Conservation (phyloP, 352 stramenopile genomes). For the Phytophthora fragariaefolia region DNA sequence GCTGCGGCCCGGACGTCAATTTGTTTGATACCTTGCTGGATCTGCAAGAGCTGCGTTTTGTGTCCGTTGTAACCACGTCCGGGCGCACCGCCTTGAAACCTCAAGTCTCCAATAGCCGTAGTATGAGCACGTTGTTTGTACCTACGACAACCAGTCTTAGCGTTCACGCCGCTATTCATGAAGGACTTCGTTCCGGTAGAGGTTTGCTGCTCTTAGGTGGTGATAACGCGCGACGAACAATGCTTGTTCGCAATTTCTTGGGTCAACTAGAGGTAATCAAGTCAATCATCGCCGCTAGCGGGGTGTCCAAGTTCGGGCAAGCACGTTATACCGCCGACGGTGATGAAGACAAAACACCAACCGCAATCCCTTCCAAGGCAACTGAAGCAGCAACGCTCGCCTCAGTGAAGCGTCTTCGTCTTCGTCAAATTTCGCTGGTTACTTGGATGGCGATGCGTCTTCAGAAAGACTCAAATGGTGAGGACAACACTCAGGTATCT, state of each 20-base stretch:
- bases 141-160: slow-evolving; percentile 51
- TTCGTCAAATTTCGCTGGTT: slow-evolving; percentile 54
- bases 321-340: background rate
- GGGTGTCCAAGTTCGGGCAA: slow-evolving; percentile 3
- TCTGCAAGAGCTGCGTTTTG: slow-evolving; percentile 37
- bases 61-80: slow-evolving; percentile 16
- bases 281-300: slow-evolving; percentile 17
- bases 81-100: background rate
- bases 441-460: slow-evolving; percentile 44
- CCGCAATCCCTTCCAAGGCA: background rate
- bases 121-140: slow-evolving; percentile 42
- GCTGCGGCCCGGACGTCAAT: slow-evolving; percentile 32
- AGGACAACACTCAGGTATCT: background rate
- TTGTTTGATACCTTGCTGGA: slow-evolving; percentile 53
- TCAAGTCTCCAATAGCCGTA: slow-evolving; percentile 1
- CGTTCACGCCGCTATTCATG: slow-evolving; percentile 46
- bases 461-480: slow-evolving; percentile 11
- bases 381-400: slow-evolving; percentile 33
- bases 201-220: slow-evolving; percentile 46
- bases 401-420: slow-evolving; percentile 52
- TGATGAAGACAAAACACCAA: slow-evolving; percentile 9
- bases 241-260: slow-evolving; percentile 45
- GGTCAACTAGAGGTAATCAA: slow-evolving; percentile 34
- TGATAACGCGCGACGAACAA: slow-evolving; percentile 40
- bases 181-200: slow-evolving; percentile 46